Percentiles rank a stretch among this genome's conserved stretches.
Evolutionary conservation across 1,139 yeast genomes (phyloP).

Genomic region (Debaryomyces sp.): DNA sequence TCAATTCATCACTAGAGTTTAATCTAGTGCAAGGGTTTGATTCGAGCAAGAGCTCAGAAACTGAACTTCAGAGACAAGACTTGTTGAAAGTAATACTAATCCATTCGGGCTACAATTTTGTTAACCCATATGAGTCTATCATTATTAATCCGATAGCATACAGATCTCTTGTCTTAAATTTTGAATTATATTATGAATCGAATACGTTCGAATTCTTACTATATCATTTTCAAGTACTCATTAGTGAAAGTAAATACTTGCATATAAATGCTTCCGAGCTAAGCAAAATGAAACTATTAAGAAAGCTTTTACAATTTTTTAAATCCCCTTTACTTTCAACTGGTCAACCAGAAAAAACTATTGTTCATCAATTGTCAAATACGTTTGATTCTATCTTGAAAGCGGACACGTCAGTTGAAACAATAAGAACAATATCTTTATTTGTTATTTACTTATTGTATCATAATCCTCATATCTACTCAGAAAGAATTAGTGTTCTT

Average conservation of each 20-base stretch:
- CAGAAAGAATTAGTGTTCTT: slow-evolving; percentile 32
- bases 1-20: slow-evolving; percentile 23
- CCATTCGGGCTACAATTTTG: slow-evolving; percentile 29
- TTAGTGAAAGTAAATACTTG: slow-evolving; percentile 51
- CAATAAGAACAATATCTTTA: slow-evolving; percentile 36
- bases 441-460: slow-evolving; percentile 42
- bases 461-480: slow-evolving; percentile 23
- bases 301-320: slow-evolving; percentile 54
- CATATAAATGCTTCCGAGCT: slow-evolving; percentile 54
- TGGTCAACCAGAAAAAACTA: background rate
- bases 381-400: slow-evolving; percentile 23
- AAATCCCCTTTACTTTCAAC: slow-evolving; percentile 29
- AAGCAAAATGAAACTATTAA: slow-evolving; percentile 54
- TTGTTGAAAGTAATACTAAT: slow-evolving; percentile 25
- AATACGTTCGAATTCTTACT: slow-evolving; percentile 53
- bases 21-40: slow-evolving; percentile 1
- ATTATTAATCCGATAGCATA: slow-evolving; percentile 35
- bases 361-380: slow-evolving; percentile 20
- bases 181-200: slow-evolving; percentile 37
- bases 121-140: slow-evolving; percentile 29
- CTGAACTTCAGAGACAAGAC: slow-evolving; percentile 9
- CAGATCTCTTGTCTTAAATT: slow-evolving; percentile 33
- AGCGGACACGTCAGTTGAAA: slow-evolving; percentile 41
- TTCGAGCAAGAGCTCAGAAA: background rate
- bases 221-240: slow-evolving; percentile 57